Conservation (phyloP, 495 filamentous ascomycete species). For the Ramalina intermedia region DNA sequence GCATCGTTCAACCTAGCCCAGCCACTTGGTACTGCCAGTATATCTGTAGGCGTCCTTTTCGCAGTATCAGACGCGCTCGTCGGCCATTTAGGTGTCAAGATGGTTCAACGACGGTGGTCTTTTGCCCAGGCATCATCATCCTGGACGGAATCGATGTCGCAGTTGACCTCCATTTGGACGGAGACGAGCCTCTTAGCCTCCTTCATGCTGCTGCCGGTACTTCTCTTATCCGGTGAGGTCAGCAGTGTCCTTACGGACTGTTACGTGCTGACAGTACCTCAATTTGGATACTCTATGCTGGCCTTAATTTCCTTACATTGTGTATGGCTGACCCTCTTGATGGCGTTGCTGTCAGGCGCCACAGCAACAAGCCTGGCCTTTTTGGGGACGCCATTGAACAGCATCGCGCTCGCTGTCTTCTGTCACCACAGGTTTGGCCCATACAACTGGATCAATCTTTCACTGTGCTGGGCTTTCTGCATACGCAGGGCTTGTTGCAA, state of each 20-base stretch:
- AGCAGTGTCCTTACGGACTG: conserved; percentile 1
- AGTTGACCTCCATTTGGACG: not conserved
- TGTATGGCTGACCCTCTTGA: not conserved
- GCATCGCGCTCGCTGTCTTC: not conserved
- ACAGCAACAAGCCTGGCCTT: not conserved
- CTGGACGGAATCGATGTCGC: no score
- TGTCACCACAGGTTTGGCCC: not conserved
- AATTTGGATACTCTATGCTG: conserved; percentile 1
- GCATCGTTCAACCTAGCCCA: no score
- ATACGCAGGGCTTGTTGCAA: not conserved
- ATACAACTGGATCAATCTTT: conserved; percentile 1
- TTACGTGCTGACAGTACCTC: conserved; percentile 6
- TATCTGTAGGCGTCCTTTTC: no score
- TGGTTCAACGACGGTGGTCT: no score
- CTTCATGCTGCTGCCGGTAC: not conserved
- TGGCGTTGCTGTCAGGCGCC: not conserved
- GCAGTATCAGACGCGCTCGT: no score
- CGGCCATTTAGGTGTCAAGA: no score
- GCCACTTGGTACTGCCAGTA: no score
- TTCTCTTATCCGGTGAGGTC: conserved; percentile 3
- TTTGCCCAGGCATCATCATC: no score
- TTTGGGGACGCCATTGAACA: not conserved
- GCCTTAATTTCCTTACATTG: not conserved
- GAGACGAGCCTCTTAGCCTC: not conserved
- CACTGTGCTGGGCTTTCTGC: conserved; percentile 3